Base-by-base conservation (phyloP, 768 basidiomycete species). In the Termitomyces sp. region DNA sequence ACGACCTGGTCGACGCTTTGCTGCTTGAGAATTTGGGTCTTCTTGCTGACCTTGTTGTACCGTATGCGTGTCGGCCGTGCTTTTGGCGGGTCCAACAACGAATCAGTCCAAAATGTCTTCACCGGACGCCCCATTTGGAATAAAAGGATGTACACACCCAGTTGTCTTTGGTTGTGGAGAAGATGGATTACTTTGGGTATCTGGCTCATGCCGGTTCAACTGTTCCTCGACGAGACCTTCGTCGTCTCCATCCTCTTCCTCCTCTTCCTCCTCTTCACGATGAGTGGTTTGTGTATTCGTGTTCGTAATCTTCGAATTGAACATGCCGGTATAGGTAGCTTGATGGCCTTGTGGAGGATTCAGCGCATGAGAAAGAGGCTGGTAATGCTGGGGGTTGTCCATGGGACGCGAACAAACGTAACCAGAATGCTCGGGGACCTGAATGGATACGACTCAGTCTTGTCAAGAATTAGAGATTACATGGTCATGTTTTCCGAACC, bases 361-460 rank as follows among this genome's bases (percentile, higher is more conserved):
- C 38, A 91, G 77, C 42, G 89, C 89, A 75, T 89, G 86, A 54
- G 89, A 91, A 63, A 91, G 79, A 27, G 89, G 86, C 60, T 89
- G 88, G 73, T 91, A 89, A 60, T 87, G 86, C 68, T 90, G 87
- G 54, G 87, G 86, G 69, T 88, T 88, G 72, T 89, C 79, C 81
- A 82, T 82, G 38, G 27, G 34, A 34, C 29, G 43, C 4, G 27
- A 38, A 40, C 31, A 21, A 27, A 40, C 37, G 32, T 23, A 34
- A 51, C 23, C 34, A 27, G 8, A 25, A 32, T 11, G 23, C 21
- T 27, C 19, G 35, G 17, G 29, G 54, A 49, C 56, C 62, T 58
- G 50, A 11, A 57, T 51, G 31, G 37, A 52, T 31, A 41, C 27
- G 37, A 17, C 12, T 57, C 34, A 57, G 54, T 53, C 35, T 42